phyloP scores from a whole-genome alignment of 2,329 filamentous ascomycete species.

The Pseudopithomyces chartarum region DNA sequence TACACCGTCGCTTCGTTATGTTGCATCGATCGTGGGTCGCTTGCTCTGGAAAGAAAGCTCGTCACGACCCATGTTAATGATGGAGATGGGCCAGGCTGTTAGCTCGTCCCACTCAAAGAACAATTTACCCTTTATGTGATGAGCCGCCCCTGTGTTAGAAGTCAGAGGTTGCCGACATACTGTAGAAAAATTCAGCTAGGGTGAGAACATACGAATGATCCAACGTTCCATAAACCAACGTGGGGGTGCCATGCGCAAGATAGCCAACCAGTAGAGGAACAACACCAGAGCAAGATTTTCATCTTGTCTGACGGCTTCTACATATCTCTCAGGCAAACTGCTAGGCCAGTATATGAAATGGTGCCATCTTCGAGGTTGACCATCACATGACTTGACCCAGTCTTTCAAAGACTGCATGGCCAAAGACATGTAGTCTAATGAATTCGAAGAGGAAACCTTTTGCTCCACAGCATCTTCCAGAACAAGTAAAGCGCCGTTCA shows the following conservation, averaged over 20 bases:
- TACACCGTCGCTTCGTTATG: too few species aligned
- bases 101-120: neutral
- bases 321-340: neutral
- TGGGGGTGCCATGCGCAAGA: neutral
- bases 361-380: neutral
- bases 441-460: neutral
- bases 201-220: neutral
- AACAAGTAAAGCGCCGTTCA: neutral
- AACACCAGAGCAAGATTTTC: neutral
- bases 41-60: neutral
- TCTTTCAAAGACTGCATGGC: neutral
- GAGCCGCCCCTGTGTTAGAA: neutral
- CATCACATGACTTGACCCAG: neutral
- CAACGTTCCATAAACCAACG: conserved; percentile 7
- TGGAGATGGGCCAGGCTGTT: neutral
- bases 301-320: neutral
- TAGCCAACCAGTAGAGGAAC: conserved; percentile 5
- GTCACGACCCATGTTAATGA: neutral
- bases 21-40: neutral
- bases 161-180: too few species aligned
- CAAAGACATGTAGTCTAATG: neutral
- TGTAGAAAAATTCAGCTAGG: neutral
- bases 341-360: conserved; percentile 6
- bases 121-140: neutral
- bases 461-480: neutral